Percentiles rank a stretch among this genome's conserved stretches.
phyloP scores from a whole-genome alignment of 768 basidiomycete genomes.

The Wakefieldia striispora region DNA sequence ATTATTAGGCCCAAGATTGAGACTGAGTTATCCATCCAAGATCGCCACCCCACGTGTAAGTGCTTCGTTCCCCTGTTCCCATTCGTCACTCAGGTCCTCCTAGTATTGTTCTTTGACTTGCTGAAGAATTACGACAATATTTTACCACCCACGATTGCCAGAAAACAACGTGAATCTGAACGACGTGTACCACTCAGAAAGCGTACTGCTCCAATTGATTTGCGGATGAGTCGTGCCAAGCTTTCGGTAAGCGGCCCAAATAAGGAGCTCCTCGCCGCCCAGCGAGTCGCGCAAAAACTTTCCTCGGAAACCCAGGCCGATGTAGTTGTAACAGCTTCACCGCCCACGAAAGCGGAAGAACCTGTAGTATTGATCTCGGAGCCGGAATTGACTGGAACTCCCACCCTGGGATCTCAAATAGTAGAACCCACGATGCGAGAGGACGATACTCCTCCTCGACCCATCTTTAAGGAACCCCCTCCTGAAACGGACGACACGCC shows the following conservation, averaged over 20 bases:
- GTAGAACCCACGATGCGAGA: conserved; percentile 11
- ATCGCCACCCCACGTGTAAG: conserved; percentile 80
- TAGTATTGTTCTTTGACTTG: conserved; percentile 85
- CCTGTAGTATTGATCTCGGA: conserved; percentile 13
- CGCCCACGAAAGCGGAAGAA: conserved; percentile 20
- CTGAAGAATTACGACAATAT: conserved; percentile 70
- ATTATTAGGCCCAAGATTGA: conserved; percentile 82
- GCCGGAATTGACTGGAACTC: conserved; percentile 12
- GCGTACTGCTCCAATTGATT: conserved; percentile 83
- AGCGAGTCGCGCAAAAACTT: conserved; percentile 59
- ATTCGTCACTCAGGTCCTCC: background rate
- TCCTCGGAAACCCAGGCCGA: conserved; percentile 27
- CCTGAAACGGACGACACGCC: conserved; percentile 36
- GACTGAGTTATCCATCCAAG: conserved; percentile 84
- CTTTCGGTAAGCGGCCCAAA: conserved; percentile 72
- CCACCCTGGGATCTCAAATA: background rate
- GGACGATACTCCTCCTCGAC: conserved; percentile 32
- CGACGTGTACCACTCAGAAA: conserved; percentile 81
- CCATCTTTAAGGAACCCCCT: conserved; percentile 62
- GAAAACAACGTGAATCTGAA: conserved; percentile 86
- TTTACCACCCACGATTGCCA: conserved; percentile 77
- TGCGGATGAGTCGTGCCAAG: conserved; percentile 78
- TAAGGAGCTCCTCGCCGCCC: conserved; percentile 67
- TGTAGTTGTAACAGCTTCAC: conserved; percentile 11
- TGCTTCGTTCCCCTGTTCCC: conserved; percentile 1